These are phyloP conservation scores for Aspergillus avenaceus DNA, from an alignment of 495 filamentous ascomycete species.

Conservation along the genomic window DNA sequence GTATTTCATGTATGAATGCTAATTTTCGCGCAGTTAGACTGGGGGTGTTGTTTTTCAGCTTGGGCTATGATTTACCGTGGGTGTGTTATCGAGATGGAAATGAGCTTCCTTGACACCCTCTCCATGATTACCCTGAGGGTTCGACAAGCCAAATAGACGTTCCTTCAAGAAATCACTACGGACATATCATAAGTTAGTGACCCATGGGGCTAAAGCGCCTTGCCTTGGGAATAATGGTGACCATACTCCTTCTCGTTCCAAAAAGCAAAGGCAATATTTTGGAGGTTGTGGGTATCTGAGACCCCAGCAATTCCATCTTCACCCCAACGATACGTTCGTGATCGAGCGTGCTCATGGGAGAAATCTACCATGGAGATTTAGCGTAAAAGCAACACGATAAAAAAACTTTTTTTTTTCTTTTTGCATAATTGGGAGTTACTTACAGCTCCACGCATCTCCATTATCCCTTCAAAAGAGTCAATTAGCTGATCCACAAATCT, in stretches of 20 bases:
- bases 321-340: conserved; percentile 87
- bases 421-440: too few relatives aligned
- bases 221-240: not conserved
- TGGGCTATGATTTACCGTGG: conserved; percentile 34
- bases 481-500: not conserved
- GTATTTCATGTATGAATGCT: conserved; percentile 99
- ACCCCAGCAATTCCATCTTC: conserved; percentile 97
- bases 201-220: not conserved
- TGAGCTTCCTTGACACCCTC: conserved; percentile 95
- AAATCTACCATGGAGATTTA: conserved; percentile 59
- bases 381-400: not conserved
- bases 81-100: conserved; percentile 94
- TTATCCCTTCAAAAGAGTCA: conserved; percentile 46
- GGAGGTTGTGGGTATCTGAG: conserved; percentile 81
- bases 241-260: conserved; percentile 96
- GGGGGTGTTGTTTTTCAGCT: not conserved
- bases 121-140: conserved; percentile 94
- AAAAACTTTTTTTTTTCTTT: too few relatives aligned
- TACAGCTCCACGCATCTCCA: conserved; percentile 95
- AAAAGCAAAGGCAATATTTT: conserved; percentile 93
- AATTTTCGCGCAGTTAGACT: conserved; percentile 7
- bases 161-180: conserved; percentile 86
- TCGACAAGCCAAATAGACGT: conserved; percentile 87
- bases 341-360: conserved; percentile 84
- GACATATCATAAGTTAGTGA: conserved; percentile 7